phyloP scores from a whole-genome alignment of 306 rosid genomes.

The Gastrolobium bilobum region DNA sequence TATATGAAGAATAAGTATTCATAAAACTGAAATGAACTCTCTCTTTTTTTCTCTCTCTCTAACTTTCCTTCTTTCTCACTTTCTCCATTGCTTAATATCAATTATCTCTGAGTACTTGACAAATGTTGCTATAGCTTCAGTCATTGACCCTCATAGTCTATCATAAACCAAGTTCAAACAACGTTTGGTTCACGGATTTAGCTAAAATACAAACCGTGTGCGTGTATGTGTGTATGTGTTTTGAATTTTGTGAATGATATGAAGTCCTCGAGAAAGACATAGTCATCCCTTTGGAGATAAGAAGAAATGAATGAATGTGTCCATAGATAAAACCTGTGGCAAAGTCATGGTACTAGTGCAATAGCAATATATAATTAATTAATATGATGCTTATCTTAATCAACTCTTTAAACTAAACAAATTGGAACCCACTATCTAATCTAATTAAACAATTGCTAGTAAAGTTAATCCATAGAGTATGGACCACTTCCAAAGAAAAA shows the following conservation, averaged over 20 bases:
- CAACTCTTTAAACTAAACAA: slow-evolving; percentile 55
- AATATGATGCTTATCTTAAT: slow-evolving; percentile 67
- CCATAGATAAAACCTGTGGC: slow-evolving; percentile 19
- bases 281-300: slow-evolving; percentile 59
- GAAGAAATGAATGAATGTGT: slow-evolving; percentile 43
- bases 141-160: slow-evolving; percentile 40
- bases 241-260: slow-evolving; percentile 57
- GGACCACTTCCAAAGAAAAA: slow-evolving; percentile 67
- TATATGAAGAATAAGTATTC: background rate
- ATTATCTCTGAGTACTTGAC: background rate
- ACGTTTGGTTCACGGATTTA: slow-evolving; percentile 54
- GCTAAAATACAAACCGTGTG: background rate
- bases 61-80: background rate
- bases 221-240: slow-evolving; percentile 14
- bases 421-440: slow-evolving; percentile 62
- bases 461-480: slow-evolving; percentile 65
- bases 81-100: slow-evolving; percentile 16
- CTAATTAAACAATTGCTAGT: slow-evolving; percentile 51
- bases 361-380: slow-evolving; percentile 3
- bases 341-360: slow-evolving; percentile 50
- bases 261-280: slow-evolving; percentile 62
- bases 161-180: slow-evolving; percentile 50
- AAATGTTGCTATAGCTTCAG: slow-evolving; percentile 32
- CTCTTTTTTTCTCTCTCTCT: background rate
- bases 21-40: slow-evolving; percentile 38